Evolutionary conservation across 2,329 filamentous ascomycete species (phyloP), one percentile per base, ranked within the genome.

Genomic region (Arthrocladium fulminans): DNA sequence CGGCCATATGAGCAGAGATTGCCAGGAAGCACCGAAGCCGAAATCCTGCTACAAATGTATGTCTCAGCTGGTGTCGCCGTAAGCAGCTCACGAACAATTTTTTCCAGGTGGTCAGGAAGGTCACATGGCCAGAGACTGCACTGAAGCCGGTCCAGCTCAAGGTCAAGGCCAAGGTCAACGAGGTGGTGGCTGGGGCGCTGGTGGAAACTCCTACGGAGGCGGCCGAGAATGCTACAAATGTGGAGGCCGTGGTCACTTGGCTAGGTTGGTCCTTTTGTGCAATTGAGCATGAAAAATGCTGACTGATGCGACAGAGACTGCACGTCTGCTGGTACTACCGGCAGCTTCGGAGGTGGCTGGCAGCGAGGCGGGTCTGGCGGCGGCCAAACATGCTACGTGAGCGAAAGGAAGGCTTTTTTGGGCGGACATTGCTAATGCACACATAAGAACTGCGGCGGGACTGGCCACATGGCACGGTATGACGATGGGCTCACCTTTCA

Each of bases 171-270:
- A 6, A 2, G 22, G 73, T 46, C 70, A 67, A 52, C 64, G 67
- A 49, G 63, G 65, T 50, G 73, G 69, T 51, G 71, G 69, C 52
- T 70, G 69, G 59, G 71, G 69, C 57, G 72, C 69, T 57, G 64
- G 67, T 51, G 67, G 70, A 55, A 71, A 70, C 58, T 67, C 68
- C 56, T 67, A 66, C 58, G 67, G 71, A 55, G 66, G 71, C 49
- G 76, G 57, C 39, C 71, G 84, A 59, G 84, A 94, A 73, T 95
- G 88, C 81, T 96, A 96, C 82, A 96, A 96, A 84, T 98, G 92
- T 73, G 89, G 89, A 55, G 86, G 95, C 75, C 78, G 88, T 58
- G 92, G 92, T 52, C 92, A 97, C 78, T 96, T 97, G 68, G 90
- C 92, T 60, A 88, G 56, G 56, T 57, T 43, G 23, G 54, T 22